Conservation (phyloP, 2,329 filamentous ascomycete genomes). For the Neurospora sp. region DNA sequence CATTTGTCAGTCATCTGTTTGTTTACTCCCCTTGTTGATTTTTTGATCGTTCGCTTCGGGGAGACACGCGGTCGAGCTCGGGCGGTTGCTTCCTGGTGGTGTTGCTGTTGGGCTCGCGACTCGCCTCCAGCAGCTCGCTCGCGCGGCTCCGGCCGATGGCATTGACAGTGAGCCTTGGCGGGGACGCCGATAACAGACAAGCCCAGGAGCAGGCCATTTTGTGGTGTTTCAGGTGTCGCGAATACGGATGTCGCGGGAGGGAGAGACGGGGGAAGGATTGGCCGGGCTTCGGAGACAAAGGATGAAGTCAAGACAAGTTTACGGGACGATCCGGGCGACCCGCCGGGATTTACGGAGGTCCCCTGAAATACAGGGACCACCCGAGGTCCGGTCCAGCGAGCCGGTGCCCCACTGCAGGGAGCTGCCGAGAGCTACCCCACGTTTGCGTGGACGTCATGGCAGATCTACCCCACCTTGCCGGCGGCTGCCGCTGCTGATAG, state of each 20-base stretch:
- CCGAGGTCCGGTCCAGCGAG: neutral
- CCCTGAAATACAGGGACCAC: neutral
- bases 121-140: conserved; percentile 3
- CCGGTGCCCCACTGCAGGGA: neutral
- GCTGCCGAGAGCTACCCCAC: neutral
- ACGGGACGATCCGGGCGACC: neutral
- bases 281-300: neutral
- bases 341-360: neutral
- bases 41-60: neutral
- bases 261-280: neutral
- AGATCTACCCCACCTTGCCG: neutral
- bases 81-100: neutral
- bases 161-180: neutral
- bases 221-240: neutral
- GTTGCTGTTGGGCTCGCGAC: neutral
- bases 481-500: neutral
- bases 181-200: neutral
- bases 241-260: neutral
- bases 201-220: neutral
- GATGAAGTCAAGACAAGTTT: neutral
- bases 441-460: neutral
- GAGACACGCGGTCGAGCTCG: neutral
- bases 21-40: neutral
- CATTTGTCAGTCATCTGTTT: neutral
- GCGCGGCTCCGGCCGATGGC: conserved; percentile 13